These are phyloP conservation scores for Lachnellula hyalina DNA, from an alignment of 2,329 filamentous ascomycete genomes.

Conservation along the genomic window DNA sequence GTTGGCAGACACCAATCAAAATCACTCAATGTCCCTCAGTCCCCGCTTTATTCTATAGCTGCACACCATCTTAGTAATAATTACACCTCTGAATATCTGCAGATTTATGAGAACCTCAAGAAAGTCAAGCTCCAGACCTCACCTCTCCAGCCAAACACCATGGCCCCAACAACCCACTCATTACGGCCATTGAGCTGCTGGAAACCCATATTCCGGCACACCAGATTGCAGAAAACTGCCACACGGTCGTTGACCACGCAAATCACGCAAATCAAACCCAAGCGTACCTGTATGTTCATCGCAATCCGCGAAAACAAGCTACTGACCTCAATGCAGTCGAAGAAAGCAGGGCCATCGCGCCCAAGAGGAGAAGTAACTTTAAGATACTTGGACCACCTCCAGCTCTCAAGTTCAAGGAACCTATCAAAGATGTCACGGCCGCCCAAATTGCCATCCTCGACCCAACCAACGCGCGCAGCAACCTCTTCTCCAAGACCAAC, in stretches of 20 bases:
- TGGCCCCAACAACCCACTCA: slow-evolving; percentile 32
- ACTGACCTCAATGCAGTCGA: slow-evolving; percentile 21
- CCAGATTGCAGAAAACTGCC: slow-evolving; percentile 43
- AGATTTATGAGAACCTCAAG: slow-evolving; percentile 16
- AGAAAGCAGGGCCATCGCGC: slow-evolving; percentile 34
- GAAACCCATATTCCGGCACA: slow-evolving; percentile 57
- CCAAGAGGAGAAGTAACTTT: slow-evolving; percentile 21
- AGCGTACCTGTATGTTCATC: slow-evolving; percentile 27
- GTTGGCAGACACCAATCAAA: neutral
- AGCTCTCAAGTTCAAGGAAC: slow-evolving; percentile 57
- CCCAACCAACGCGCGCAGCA: slow-evolving; percentile 74
- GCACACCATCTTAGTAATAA: no score
- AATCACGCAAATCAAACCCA: slow-evolving; percentile 42
- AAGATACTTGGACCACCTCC: slow-evolving; percentile 48
- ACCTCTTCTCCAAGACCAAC: slow-evolving; percentile 74
- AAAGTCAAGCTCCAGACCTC: slow-evolving; percentile 14
- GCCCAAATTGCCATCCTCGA: slow-evolving; percentile 72
- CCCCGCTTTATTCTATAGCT: no score
- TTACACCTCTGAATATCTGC: slow-evolving; percentile 16
- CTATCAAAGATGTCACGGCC: slow-evolving; percentile 61
- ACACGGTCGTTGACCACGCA: slow-evolving; percentile 46
- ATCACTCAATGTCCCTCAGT: neutral
- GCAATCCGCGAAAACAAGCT: neutral
- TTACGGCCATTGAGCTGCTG: slow-evolving; percentile 66
- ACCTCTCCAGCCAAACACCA: slow-evolving; percentile 13